Conservation (phyloP, 2,329 filamentous ascomycete genomes). For the Ceratocystis albifundus region DNA sequence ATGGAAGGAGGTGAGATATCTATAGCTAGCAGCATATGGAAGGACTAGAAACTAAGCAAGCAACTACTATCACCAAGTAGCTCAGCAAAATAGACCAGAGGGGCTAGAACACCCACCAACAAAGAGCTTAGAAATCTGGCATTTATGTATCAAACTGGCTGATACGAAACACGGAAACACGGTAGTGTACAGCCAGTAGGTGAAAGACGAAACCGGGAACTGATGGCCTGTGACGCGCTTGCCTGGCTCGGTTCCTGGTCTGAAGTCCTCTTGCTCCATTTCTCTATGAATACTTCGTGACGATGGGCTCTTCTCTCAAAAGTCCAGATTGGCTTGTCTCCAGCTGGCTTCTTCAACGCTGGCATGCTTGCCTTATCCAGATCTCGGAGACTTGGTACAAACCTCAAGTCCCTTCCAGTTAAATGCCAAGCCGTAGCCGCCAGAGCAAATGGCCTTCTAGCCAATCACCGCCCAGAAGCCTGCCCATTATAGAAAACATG, state of each 20-base stretch:
- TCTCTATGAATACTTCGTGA: too few species aligned
- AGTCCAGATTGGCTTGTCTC: too few species aligned
- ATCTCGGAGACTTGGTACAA: too few species aligned
- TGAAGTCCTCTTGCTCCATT: background rate
- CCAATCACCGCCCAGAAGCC: background rate
- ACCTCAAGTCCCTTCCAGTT: too few species aligned
- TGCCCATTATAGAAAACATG: background rate
- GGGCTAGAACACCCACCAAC: background rate
- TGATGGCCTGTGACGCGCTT: background rate
- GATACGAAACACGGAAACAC: background rate
- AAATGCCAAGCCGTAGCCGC: slow-evolving; percentile 10
- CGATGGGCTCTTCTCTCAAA: too few species aligned
- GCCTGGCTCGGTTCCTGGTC: background rate
- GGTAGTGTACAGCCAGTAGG: background rate
- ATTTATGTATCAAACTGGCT: background rate
- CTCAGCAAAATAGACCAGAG: background rate
- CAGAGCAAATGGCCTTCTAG: background rate
- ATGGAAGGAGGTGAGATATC: too few species aligned
- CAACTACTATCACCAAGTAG: background rate
- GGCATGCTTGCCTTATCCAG: background rate
- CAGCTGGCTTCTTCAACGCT: background rate
- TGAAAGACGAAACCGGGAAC: background rate
- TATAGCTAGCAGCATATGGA: too few species aligned
- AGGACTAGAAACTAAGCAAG: too few species aligned
- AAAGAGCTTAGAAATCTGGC: background rate